Evolutionary conservation across 345 rosid genomes (phyloP).

Genomic region (Salix exigua): DNA sequence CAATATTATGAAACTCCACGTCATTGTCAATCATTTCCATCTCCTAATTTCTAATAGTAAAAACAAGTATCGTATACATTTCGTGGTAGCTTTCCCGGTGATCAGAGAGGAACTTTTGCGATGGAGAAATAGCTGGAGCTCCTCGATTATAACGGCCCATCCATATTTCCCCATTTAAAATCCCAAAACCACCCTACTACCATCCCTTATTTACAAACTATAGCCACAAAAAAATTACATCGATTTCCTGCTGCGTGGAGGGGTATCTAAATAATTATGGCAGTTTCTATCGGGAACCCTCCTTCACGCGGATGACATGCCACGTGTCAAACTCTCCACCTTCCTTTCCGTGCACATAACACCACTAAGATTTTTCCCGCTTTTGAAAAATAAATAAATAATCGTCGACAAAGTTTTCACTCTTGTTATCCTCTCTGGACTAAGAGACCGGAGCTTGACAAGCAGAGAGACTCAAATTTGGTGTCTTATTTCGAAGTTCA

Average conservation of each 20-base stretch:
- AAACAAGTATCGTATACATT: not conserved
- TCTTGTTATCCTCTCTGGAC: constrained; percentile 32
- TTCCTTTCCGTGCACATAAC: constrained; percentile 37
- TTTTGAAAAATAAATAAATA: constrained; percentile 16
- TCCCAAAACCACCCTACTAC: not conserved
- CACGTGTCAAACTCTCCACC: constrained; percentile 66
- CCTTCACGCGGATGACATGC: constrained; percentile 38
- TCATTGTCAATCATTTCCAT: not conserved
- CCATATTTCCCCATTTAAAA: not conserved
- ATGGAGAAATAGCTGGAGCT: not conserved
- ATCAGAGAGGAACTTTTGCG: not conserved
- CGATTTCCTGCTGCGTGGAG: not conserved
- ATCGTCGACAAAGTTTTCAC: not conserved
- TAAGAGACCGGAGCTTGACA: not conserved
- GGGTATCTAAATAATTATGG: not conserved
- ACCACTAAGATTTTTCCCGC: constrained; percentile 59
- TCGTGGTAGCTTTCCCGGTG: not conserved
- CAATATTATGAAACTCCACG: not conserved
- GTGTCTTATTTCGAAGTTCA: not conserved
- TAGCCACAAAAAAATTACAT: not conserved
- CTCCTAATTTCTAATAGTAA: not conserved
- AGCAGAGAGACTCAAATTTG: not conserved
- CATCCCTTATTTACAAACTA: not conserved
- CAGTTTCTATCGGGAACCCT: not conserved
- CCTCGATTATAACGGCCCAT: constrained; percentile 2